Percentiles rank a stretch among this genome's conserved stretches.
Conservation (phyloP, 2,329 filamentous ascomycete genomes). For the Alternaria solani region DNA sequence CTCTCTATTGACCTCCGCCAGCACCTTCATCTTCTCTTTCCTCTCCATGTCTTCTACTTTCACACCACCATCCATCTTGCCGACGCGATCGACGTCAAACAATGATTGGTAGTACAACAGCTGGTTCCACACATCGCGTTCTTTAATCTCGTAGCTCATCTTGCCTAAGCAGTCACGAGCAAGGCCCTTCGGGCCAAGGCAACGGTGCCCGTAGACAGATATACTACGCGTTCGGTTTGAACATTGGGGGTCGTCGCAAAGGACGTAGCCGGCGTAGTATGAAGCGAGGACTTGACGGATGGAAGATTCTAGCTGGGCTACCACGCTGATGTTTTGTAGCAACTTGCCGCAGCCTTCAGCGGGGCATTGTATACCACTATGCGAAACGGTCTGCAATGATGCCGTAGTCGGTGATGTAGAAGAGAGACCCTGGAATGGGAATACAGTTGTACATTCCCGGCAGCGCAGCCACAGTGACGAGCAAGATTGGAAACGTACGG, state of each 20-base stretch:
- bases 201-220: slow-evolving; percentile 89
- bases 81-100: slow-evolving; percentile 89
- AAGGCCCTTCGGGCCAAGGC: slow-evolving; percentile 84
- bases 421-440: slow-evolving; percentile 78
- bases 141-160: slow-evolving; percentile 87
- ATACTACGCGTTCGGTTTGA: slow-evolving; percentile 88
- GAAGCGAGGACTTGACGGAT: slow-evolving; percentile 78
- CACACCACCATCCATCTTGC: slow-evolving; percentile 57
- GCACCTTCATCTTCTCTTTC: slow-evolving; percentile 66
- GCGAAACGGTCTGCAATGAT: slow-evolving; percentile 60
- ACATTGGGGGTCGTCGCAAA: slow-evolving; percentile 89
- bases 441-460: slow-evolving; percentile 76
- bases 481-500: slow-evolving; percentile 85
- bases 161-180: slow-evolving; percentile 83
- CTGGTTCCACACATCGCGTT: slow-evolving; percentile 95
- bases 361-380: slow-evolving; percentile 78
- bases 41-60: slow-evolving; percentile 61
- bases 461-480: slow-evolving; percentile 80
- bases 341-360: slow-evolving; percentile 67
- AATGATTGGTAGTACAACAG: slow-evolving; percentile 84
- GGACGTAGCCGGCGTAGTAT: slow-evolving; percentile 93
- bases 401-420: slow-evolving; percentile 23
- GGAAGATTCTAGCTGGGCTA: slow-evolving; percentile 86
- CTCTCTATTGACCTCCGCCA: slow-evolving; percentile 83
- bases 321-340: slow-evolving; percentile 75